A percentile compares a stretch with the other conserved stretches of the same genome.
Evolutionary conservation across 768 basidiomycete species (phyloP).

Genomic region (Pleurotus giganteus): DNA sequence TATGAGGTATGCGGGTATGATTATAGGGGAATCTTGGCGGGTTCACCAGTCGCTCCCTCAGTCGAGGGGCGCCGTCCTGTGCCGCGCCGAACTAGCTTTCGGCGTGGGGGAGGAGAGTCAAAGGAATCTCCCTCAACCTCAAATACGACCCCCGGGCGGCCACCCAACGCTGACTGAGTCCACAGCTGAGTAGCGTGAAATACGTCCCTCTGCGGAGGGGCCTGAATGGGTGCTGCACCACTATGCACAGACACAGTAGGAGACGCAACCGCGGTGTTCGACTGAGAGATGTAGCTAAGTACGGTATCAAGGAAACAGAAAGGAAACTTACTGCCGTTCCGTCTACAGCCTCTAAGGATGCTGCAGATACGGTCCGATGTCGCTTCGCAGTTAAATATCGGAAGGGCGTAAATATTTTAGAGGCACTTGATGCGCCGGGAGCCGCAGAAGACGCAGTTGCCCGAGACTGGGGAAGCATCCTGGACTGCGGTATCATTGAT

Average conservation of each 20-base stretch:
- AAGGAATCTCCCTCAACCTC: constrained; percentile 54
- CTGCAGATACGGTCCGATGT: constrained; percentile 67
- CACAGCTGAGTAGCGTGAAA: constrained; percentile 64
- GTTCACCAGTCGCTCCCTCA: neutral
- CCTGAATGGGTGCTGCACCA: constrained; percentile 45
- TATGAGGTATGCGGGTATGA: neutral
- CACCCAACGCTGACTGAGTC: constrained; percentile 42
- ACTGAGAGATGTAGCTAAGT: constrained; percentile 29
- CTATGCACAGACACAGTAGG: constrained; percentile 71
- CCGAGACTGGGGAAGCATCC: neutral
- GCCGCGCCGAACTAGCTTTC: constrained; percentile 13
- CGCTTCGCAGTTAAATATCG: constrained; percentile 56
- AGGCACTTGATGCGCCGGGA: constrained; percentile 14
- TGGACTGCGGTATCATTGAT: neutral
- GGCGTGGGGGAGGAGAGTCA: constrained; percentile 28
- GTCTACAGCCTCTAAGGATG: constrained; percentile 75
- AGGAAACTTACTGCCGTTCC: constrained; percentile 68
- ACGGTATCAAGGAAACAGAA: neutral
- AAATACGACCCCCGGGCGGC: constrained; percentile 66
- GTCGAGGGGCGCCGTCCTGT: constrained; percentile 4
- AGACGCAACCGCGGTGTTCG: constrained; percentile 72
- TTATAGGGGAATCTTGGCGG: too few species aligned
- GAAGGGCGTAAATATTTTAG: constrained; percentile 61
- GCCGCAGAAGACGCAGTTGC: constrained; percentile 15
- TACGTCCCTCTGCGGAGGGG: constrained; percentile 66